Percentiles rank a stretch among this genome's conserved stretches.
phyloP scores from a whole-genome alignment of 371 early-diverging fungal genomes.

The Lichtheimia ornata region DNA sequence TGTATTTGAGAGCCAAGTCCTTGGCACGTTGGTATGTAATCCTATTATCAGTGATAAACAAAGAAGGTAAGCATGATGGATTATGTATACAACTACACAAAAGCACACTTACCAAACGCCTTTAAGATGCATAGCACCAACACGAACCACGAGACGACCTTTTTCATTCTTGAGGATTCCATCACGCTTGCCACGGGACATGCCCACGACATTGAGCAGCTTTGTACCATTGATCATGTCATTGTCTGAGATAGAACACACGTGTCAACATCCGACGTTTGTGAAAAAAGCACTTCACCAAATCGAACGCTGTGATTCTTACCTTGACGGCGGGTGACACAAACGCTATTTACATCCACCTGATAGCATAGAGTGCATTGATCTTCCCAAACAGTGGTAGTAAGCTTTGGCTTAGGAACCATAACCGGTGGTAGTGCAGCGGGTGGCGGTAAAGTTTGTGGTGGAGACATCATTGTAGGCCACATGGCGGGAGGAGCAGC shows the following conservation, averaged over 20 bases:
- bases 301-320: constrained; percentile 9
- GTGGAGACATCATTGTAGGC: no score
- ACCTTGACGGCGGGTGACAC: constrained; percentile 76
- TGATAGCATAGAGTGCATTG: constrained; percentile 76
- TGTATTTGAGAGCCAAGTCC: constrained; percentile 59
- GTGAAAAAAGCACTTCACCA: no score
- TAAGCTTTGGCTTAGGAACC: constrained; percentile 53
- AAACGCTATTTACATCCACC: constrained; percentile 72
- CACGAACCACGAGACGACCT: constrained; percentile 79
- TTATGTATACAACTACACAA: constrained; percentile 28
- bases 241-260: constrained; percentile 49
- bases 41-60: constrained; percentile 29
- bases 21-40: constrained; percentile 66
- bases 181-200: constrained; percentile 86
- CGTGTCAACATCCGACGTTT: no score
- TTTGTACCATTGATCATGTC: constrained; percentile 87
- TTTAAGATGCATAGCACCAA: constrained; percentile 84
- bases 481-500: no score
- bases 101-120: constrained; percentile 74
- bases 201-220: constrained; percentile 79
- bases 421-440: neutral
- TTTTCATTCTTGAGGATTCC: constrained; percentile 86
- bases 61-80: constrained; percentile 30
- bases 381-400: constrained; percentile 81
- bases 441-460: no score